A percentile compares a stretch with the other conserved stretches of the same genome.
Evolutionary conservation across 2,329 filamentous ascomycete species (phyloP).

Genomic region (Ophiocordyceps camponoti-floridani): DNA sequence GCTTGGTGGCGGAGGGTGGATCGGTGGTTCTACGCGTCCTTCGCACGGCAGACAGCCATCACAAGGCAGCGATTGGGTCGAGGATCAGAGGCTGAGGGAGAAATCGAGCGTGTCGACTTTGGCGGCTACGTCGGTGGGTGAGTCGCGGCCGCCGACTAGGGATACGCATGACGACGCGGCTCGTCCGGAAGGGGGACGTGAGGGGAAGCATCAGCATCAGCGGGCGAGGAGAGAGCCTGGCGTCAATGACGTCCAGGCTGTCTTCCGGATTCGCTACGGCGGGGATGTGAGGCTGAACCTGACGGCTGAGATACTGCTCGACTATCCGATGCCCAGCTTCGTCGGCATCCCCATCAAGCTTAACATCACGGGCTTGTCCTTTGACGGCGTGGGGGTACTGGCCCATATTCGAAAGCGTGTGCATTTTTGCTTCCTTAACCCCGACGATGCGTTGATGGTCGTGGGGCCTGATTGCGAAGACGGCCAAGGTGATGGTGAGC

Average conservation of each 20-base stretch:
- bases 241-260: conserved; percentile 78
- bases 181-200: neutral
- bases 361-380: conserved; percentile 85
- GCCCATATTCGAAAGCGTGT: conserved; percentile 79
- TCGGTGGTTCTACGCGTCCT: conserved; percentile 1
- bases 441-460: conserved; percentile 71
- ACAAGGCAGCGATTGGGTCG: conserved; percentile 19
- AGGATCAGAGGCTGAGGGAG: conserved; percentile 26
- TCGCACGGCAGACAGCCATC: conserved; percentile 20
- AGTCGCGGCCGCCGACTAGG: conserved; percentile 39
- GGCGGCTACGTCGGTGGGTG: conserved; percentile 32
- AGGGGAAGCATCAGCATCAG: neutral
- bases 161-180: conserved; percentile 23
- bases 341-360: conserved; percentile 88
- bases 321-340: conserved; percentile 97
- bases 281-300: conserved; percentile 77
- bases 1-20: conserved; percentile 17
- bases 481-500: conserved; percentile 3
- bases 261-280: conserved; percentile 77
- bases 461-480: conserved; percentile 32
- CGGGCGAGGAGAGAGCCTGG: conserved; percentile 43
- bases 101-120: conserved; percentile 46
- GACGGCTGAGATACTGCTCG: conserved; percentile 86
- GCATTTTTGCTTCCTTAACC: conserved; percentile 87
- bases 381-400: conserved; percentile 85